These are phyloP conservation scores for Chenopodium berlandieri DNA, from an alignment of 148 eudicot genomes.

Conservation along the genomic window DNA sequence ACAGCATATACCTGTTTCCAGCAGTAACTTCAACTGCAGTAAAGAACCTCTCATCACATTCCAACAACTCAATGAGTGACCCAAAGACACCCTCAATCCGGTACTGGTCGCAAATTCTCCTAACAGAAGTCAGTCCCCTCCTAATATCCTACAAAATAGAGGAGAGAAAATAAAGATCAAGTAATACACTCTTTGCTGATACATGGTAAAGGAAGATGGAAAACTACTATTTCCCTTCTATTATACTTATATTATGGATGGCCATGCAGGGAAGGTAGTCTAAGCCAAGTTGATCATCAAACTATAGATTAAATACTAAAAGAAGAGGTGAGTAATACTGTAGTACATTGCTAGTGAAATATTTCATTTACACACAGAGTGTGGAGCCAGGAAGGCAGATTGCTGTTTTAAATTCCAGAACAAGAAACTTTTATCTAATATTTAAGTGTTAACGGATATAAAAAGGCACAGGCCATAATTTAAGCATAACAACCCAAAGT, in stretches of 20 bases:
- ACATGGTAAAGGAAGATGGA: not conserved
- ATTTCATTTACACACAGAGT: not conserved
- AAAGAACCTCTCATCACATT: slow-evolving; percentile 89
- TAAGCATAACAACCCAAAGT: not conserved
- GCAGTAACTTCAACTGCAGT: slow-evolving; percentile 99
- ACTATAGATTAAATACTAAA: not conserved
- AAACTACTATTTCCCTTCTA: no score
- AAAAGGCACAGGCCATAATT: not conserved
- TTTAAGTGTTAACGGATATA: not conserved
- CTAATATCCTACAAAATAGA: slow-evolving; percentile 72
- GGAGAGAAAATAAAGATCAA: not conserved
- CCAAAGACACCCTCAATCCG: slow-evolving; percentile 72
- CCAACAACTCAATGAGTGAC: slow-evolving; percentile 82
- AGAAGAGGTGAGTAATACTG: not conserved
- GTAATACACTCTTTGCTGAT: not conserved
- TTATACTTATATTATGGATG: not conserved
- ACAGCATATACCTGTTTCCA: slow-evolving; percentile 72
- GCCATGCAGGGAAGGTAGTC: not conserved
- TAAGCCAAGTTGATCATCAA: not conserved
- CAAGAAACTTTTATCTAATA: not conserved
- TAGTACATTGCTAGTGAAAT: not conserved
- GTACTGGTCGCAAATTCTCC: slow-evolving; percentile 58
- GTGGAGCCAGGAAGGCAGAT: not conserved
- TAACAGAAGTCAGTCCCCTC: slow-evolving; percentile 79
- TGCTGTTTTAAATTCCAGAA: not conserved